These are phyloP conservation scores for Trichomonascus vanleenenianus DNA, from an alignment of 805 yeast species.

Conservation along the genomic window DNA sequence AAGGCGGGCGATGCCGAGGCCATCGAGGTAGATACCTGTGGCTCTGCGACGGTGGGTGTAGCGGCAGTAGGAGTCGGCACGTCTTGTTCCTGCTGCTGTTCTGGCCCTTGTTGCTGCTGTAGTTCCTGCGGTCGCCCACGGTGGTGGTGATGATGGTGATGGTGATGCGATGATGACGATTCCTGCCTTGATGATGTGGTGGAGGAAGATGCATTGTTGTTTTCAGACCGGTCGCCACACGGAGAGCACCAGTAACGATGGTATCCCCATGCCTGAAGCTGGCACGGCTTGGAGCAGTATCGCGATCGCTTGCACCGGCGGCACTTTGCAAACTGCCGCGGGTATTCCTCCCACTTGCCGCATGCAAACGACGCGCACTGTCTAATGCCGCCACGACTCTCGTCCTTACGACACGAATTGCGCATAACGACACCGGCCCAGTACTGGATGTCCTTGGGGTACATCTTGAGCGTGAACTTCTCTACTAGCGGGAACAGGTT, in stretches of 20 bases:
- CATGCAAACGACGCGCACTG: constrained; percentile 93
- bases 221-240: background rate
- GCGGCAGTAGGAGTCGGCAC: too few relatives aligned
- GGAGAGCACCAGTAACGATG: constrained; percentile 84
- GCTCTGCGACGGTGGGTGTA: too few relatives aligned
- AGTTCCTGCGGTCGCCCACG: background rate
- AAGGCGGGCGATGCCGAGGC: too few relatives aligned
- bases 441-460: constrained; percentile 75
- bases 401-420: constrained; percentile 89
- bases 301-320: constrained; percentile 90
- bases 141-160: background rate
- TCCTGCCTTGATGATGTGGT: background rate
- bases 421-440: constrained; percentile 99
- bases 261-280: constrained; percentile 82
- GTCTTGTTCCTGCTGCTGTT: background rate
- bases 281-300: constrained; percentile 90
- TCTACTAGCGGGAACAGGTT: constrained; percentile 90
- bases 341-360: constrained; percentile 88
- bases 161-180: background rate
- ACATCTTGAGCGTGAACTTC: constrained; percentile 65
- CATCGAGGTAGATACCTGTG: too few relatives aligned
- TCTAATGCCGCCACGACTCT: constrained; percentile 76
- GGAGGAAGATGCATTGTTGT: constrained; percentile 2
- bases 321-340: constrained; percentile 92
- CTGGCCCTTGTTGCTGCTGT: background rate